Evolutionary conservation across 805 yeast genomes (phyloP), one percentile per base, ranked within the genome.

Genomic region (Cyberlindnera amylophila): DNA sequence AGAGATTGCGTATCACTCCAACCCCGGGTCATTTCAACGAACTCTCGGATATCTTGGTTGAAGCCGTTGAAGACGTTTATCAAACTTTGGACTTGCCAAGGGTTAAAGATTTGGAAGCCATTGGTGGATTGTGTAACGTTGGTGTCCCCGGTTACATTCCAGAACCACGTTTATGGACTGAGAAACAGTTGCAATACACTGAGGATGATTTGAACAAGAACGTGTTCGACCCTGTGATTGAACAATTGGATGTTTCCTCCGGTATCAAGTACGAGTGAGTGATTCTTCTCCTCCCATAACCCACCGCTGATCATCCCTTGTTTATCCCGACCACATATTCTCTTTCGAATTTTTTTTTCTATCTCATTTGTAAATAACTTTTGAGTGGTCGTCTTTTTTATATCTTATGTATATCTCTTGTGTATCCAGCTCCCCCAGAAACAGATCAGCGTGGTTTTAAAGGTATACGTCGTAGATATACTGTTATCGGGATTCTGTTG

Each of bases 1-100:
- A 93, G 70, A 82, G 99, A 63, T 78, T 93, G 58, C 82, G 99
- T 69, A 81, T 93, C 61, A 93, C 99, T n/a, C 98, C 99, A 42
- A 90, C 99, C 32, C 99, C 99, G 29, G 97, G 96, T 41, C 99
- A 93, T 64, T 77, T 80, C 15, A 73, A 79, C 45, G 86, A 82
- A 44, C 72, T 87, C 38, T 75, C 91, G 40, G 87, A 89, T 61
- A 74, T 79, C 51, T 75, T 93, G 54, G 73, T 93, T 41, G 77
- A 69, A 10, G 88, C 97, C 11, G 71, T 93, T 37, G 96, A 88
- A 54, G 75, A 77, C 36, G 87, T 90, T 18, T 93, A 91, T 71
- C 72, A 70, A 32, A 83, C 82, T 50, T 72, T 93, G 63, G 74
- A 71, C 47, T 75, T 91, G 62, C 81, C 82, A 64, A 81, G 93